phyloP scores from a whole-genome alignment of 495 filamentous ascomycete genomes.

The Halenospora varia region DNA sequence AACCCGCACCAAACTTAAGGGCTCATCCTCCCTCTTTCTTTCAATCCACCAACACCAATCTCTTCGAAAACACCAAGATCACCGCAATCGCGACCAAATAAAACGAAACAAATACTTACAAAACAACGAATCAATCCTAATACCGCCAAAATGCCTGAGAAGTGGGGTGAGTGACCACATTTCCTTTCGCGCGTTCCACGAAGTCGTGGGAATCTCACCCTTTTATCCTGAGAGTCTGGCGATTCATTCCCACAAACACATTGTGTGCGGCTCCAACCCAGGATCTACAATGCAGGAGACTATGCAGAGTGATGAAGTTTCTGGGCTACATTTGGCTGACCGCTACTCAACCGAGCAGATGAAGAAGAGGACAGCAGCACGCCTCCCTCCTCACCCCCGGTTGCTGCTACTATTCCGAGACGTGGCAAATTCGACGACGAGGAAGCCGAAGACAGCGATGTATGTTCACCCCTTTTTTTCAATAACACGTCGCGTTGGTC shows the following conservation, averaged over 20 bases:
- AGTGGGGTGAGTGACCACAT: conserved; percentile 25
- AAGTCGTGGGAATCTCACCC: not conserved
- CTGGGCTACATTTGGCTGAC: conserved; percentile 31
- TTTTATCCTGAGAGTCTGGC: not conserved
- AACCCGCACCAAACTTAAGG: not conserved
- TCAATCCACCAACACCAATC: not conserved
- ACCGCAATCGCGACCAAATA: not conserved
- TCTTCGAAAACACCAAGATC: not conserved
- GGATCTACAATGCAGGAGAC: conserved; percentile 22
- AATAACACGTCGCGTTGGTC: not conserved
- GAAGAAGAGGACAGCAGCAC: conserved; percentile 65
- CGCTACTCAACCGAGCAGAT: conserved; percentile 43
- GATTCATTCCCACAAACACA: not conserved
- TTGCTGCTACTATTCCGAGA: conserved; percentile 49
- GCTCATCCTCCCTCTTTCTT: not conserved
- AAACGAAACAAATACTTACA: not conserved
- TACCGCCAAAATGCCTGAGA: conserved; percentile 24
- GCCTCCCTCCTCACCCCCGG: conserved; percentile 57
- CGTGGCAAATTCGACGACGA: conserved; percentile 88
- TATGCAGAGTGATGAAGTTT: conserved; percentile 14
- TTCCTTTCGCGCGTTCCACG: conserved; percentile 13
- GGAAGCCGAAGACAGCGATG: conserved; percentile 75
- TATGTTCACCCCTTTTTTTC: conserved; percentile 34
- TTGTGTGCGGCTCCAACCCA: conserved; percentile 5
- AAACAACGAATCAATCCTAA: not conserved